Percentiles rank a stretch among this genome's conserved stretches.
Evolutionary conservation across 2,329 filamentous ascomycete species (phyloP).

Genomic region (Nigrospora oryzae): DNA sequence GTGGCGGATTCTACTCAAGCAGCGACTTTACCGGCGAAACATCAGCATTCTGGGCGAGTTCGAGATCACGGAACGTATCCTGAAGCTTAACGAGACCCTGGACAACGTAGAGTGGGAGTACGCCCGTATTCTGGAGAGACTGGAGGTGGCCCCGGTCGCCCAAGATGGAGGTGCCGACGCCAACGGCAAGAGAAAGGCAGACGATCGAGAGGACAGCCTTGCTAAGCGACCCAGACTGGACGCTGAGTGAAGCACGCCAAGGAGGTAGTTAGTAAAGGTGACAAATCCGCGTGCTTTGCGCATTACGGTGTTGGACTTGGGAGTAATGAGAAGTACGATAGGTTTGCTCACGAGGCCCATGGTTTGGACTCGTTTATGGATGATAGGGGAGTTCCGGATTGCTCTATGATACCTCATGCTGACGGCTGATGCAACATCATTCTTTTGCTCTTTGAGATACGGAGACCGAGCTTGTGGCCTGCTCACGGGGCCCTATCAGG

Average conservation of each 20-base stretch:
- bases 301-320: too few species aligned
- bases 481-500: too few species aligned
- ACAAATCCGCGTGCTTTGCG: too few species aligned
- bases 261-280: too few species aligned
- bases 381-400: too few species aligned
- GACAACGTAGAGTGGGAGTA: conserved; percentile 65
- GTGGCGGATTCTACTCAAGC: conserved; percentile 70
- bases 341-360: too few species aligned
- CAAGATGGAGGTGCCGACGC: conserved; percentile 1
- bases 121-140: conserved; percentile 46
- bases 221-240: conserved; percentile 37
- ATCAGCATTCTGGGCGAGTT: conserved; percentile 62
- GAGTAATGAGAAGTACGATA: too few species aligned
- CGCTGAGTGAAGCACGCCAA: conserved; percentile 3
- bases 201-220: conserved; percentile 15
- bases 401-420: too few species aligned
- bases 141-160: conserved; percentile 10
- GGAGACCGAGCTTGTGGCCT: too few species aligned
- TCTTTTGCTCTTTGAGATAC: too few species aligned
- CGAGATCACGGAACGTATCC: conserved; percentile 57
- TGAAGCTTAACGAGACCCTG: conserved; percentile 64
- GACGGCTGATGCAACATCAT: too few species aligned
- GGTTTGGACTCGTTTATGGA: too few species aligned
- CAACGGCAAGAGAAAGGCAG: conserved; percentile 39
- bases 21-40: conserved; percentile 69